These are phyloP conservation scores for Alternaria consortialis DNA, from an alignment of 2,329 filamentous ascomycete genomes.

Conservation along the genomic window DNA sequence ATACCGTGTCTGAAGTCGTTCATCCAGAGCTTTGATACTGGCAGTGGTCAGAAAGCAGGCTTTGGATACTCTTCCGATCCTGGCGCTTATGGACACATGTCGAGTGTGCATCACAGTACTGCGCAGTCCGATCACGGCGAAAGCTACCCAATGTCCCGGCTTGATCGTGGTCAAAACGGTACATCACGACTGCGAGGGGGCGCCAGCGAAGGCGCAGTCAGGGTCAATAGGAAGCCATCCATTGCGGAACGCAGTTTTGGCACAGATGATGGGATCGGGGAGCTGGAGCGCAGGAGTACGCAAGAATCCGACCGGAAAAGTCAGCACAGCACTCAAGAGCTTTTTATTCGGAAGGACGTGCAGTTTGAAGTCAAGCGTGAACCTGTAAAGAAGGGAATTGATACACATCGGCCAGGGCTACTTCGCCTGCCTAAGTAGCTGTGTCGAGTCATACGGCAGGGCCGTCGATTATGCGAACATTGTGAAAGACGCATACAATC, in stretches of 20 bases:
- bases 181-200: background rate
- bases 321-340: constrained; percentile 34
- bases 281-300: background rate
- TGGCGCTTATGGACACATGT: background rate
- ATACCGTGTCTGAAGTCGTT: background rate
- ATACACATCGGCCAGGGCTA: too few species aligned
- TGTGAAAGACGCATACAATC: too few species aligned
- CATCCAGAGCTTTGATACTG: background rate
- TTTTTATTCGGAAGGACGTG: too few species aligned
- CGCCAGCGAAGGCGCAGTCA: background rate
- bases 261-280: background rate
- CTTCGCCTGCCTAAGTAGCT: too few species aligned
- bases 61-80: background rate
- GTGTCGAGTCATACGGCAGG: too few species aligned
- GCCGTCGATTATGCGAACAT: too few species aligned
- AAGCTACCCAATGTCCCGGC: background rate
- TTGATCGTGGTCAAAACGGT: background rate
- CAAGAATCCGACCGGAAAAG: constrained; percentile 24
- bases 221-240: background rate
- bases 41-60: background rate
- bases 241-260: background rate
- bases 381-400: too few species aligned
- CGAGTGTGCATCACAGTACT: background rate
- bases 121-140: background rate
- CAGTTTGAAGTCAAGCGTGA: too few species aligned